Base-by-base conservation (phyloP, 1,284 basidiomycete species). In the Ceratobasidium sp. region DNA sequence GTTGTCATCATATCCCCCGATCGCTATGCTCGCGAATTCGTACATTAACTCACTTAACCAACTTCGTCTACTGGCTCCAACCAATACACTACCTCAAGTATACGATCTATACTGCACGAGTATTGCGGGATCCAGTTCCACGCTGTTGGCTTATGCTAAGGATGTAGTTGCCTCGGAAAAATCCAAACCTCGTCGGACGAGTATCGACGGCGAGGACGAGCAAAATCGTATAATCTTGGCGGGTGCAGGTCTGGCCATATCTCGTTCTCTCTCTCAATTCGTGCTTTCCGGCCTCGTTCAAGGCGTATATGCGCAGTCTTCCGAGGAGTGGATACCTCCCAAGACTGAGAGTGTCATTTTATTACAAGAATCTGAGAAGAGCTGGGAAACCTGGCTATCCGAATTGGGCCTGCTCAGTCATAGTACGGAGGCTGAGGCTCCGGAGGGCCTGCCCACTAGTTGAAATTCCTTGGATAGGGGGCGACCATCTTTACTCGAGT, bases 61-160 rank as follows among this genome's bases (percentile, higher is more conserved):
- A 1, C 82, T 98, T 13, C 89, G 94, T 0, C 81, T 94, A 8
- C 83, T 96, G 10, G 92, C 92, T 0, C 92, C 93, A 0, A 78
- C 86, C 6, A 80, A 81, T 45, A 81, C 88, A 45, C 79, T 84
- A 54, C 77, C 75, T 1, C 77, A 82, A 34, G 76, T 93, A 1
- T 75, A 82, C 0, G 73, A 74, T 0, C 76, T 81, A 3, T 80
- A 92, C 52, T 86, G 89, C 52, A 76, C 76, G 1, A 80, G 83
- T 1, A 79, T 95, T 3, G 81, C 78, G 0, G 76, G 77, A 27
- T 79, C 80, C 1, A 82, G 82, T 1, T 77, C 78, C 10, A 79
- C 81, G 1, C 73, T 88, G 34, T 71, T 86, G 31, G 76, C 75
- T 4, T 87, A 87, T 73, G 75, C 84, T 54, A 81, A 74, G 70